A percentile compares a stretch with the other conserved stretches of the same genome.
Conservation (phyloP, 176 grass and related monocot genomes). For the Oryza punctata region DNA sequence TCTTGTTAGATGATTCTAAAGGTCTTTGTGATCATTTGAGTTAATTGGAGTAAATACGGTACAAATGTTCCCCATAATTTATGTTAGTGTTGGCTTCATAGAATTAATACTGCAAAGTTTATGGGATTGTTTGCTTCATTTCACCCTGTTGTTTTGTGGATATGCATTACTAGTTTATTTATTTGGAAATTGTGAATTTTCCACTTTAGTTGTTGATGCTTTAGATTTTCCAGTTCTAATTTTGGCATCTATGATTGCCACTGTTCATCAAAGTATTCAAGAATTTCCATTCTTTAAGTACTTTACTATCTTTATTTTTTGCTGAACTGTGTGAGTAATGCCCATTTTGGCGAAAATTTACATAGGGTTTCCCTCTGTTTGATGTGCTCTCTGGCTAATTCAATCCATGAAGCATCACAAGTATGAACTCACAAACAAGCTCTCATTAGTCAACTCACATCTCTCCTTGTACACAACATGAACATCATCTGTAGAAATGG, state of each 20-base stretch:
- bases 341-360: neutral
- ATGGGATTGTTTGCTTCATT: neutral
- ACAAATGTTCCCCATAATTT: conserved; percentile 21
- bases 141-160: neutral
- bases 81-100: neutral
- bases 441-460: neutral
- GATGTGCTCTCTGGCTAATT: neutral
- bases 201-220: neutral
- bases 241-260: neutral
- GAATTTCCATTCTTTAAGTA: neutral
- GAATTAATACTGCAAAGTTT: neutral
- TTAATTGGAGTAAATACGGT: neutral
- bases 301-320: neutral
- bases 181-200: neutral
- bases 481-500: neutral
- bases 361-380: neutral
- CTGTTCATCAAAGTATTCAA: neutral
- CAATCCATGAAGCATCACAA: neutral
- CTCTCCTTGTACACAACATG: neutral
- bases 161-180: neutral
- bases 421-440: neutral
- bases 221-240: neutral
- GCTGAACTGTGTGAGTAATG: neutral
- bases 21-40: conserved; percentile 2
- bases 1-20: neutral